Conservation (phyloP, 495 filamentous ascomycete genomes). For the Apiosordaria backusii region DNA sequence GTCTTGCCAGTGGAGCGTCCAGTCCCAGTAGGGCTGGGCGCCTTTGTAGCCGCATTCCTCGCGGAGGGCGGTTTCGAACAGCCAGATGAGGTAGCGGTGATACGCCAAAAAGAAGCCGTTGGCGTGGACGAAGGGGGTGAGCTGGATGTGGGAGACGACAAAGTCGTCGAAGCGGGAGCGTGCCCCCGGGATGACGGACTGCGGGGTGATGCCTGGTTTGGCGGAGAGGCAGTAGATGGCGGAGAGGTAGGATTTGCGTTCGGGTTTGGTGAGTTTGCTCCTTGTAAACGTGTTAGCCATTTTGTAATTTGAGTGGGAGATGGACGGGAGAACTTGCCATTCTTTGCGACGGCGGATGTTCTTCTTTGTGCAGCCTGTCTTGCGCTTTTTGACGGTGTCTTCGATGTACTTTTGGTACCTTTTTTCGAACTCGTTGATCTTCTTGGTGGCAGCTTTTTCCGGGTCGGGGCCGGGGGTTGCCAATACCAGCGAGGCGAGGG, state of each 20-base stretch:
- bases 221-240: conserved; percentile 59
- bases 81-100: conserved; percentile 61
- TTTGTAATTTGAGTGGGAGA: background rate
- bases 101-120: conserved; percentile 60
- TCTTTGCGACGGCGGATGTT: conserved; percentile 17
- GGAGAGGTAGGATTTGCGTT: conserved; percentile 55
- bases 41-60: conserved; percentile 66
- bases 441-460: conserved; percentile 8
- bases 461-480: conserved; percentile 26
- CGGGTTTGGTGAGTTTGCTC: conserved; percentile 35
- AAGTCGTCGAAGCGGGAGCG: conserved; percentile 62
- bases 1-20: conserved; percentile 43
- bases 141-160: conserved; percentile 59
- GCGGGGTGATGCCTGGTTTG: conserved; percentile 41
- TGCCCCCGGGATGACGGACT: conserved; percentile 29
- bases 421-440: conserved; percentile 10
- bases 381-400: conserved; percentile 9
- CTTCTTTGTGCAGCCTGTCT: conserved; percentile 10
- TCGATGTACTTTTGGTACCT: conserved; percentile 17
- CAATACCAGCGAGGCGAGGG: conserved; percentile 27
- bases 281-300: conserved; percentile 25
- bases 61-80: conserved; percentile 60
- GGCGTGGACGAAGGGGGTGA: conserved; percentile 56
- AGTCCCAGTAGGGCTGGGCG: conserved; percentile 55
- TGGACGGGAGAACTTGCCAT: conserved; percentile 4